phyloP scores from a whole-genome alignment of 2,329 filamentous ascomycete genomes.

The Verruconis gallopava region DNA sequence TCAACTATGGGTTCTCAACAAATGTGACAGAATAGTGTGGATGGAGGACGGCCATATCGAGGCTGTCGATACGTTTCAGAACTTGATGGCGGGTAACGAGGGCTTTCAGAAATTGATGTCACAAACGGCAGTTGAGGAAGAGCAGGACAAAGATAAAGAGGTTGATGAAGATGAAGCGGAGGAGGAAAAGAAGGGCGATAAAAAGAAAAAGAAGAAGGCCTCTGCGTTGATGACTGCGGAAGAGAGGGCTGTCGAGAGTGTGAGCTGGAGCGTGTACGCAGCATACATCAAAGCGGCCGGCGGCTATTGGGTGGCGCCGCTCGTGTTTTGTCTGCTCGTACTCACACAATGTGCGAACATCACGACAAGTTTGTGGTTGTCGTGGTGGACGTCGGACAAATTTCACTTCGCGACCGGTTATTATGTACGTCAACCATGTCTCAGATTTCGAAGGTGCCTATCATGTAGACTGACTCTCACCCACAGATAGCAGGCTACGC shows the following conservation, averaged over 20 bases:
- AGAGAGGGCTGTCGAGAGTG: slow-evolving; percentile 60
- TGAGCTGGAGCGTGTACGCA: slow-evolving; percentile 67
- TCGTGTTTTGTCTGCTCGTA: slow-evolving; percentile 51
- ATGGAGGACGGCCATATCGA: slow-evolving; percentile 78
- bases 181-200: slow-evolving; percentile 44
- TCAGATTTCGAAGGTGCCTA: slow-evolving; percentile 14
- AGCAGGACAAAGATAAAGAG: slow-evolving; percentile 32
- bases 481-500: slow-evolving; percentile 52
- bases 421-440: slow-evolving; percentile 50
- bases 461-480: too few relatives aligned
- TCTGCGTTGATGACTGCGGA: slow-evolving; percentile 58
- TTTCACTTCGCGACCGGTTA: slow-evolving; percentile 52
- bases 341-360: slow-evolving; percentile 76
- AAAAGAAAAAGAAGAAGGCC: slow-evolving; percentile 38
- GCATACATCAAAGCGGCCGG: slow-evolving; percentile 68
- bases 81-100: slow-evolving; percentile 67
- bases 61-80: slow-evolving; percentile 78
- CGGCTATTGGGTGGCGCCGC: slow-evolving; percentile 51
- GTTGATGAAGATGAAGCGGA: slow-evolving; percentile 37
- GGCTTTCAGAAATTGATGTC: slow-evolving; percentile 74
- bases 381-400: slow-evolving; percentile 79
- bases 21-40: slow-evolving; percentile 86
- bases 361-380: slow-evolving; percentile 79
- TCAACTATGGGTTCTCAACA: slow-evolving; percentile 81
- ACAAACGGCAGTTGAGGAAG: slow-evolving; percentile 55